Conservation (phyloP, 129 eudicot genomes). For the Gnaphalium uliginosum region DNA sequence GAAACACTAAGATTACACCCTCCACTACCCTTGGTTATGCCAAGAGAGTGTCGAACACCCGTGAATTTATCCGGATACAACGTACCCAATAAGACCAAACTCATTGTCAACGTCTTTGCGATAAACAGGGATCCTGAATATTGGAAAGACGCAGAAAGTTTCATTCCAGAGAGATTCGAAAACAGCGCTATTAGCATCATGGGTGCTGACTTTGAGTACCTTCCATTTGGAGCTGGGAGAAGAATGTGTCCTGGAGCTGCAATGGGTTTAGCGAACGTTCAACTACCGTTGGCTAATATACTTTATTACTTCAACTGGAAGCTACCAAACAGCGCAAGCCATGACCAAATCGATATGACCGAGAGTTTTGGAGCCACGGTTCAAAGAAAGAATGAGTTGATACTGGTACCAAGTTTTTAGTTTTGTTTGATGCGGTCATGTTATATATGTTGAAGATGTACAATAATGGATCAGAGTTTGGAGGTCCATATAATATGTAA, state of each 20-base stretch:
- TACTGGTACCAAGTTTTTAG: slow-evolving; percentile 27
- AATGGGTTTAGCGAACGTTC: slow-evolving; percentile 36
- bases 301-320: slow-evolving; percentile 46
- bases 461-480: too few relatives aligned
- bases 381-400: slow-evolving; percentile 28
- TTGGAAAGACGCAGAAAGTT: slow-evolving; percentile 40
- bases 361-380: slow-evolving; percentile 45
- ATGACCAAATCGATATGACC: slow-evolving; percentile 38
- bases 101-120: slow-evolving; percentile 35
- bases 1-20: slow-evolving; percentile 40
- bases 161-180: slow-evolving; percentile 46
- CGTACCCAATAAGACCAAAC: slow-evolving; percentile 33
- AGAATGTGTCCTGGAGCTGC: slow-evolving; percentile 38
- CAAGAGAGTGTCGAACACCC: slow-evolving; percentile 36
- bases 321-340: slow-evolving; percentile 32
- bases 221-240: slow-evolving; percentile 50
- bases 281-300: slow-evolving; percentile 34
- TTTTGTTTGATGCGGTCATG: background rate
- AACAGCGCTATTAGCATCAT: background rate
- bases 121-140: slow-evolving; percentile 35
- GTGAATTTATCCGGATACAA: slow-evolving; percentile 32
- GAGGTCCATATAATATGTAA: too few relatives aligned
- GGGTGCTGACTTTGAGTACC: slow-evolving; percentile 31
- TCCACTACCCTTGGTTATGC: slow-evolving; percentile 35
- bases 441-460: too few relatives aligned